Evolutionary conservation across 495 filamentous ascomycete genomes (phyloP).

Genomic region (Annulohypoxylon nitens): DNA sequence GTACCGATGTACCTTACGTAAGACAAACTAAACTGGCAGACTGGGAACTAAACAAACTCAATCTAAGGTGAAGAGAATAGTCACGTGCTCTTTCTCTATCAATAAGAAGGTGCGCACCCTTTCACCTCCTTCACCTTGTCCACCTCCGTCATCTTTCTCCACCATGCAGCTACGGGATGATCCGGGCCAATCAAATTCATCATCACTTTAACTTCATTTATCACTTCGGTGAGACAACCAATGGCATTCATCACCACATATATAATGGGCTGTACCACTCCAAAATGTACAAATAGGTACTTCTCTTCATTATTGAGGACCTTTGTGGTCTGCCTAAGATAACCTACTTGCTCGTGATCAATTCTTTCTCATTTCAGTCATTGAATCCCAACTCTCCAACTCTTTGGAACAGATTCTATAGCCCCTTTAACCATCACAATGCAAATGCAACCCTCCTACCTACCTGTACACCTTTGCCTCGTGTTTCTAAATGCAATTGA

Average conservation of each 20-base stretch:
- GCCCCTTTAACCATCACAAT: conserved; percentile 27
- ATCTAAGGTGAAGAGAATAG: neutral
- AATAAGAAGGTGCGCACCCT: conserved; percentile 22
- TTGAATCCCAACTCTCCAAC: neutral
- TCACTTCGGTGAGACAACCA: conserved; percentile 7
- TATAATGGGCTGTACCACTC: neutral
- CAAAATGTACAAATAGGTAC: neutral
- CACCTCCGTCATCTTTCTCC: conserved; percentile 27
- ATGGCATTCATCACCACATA: conserved; percentile 1
- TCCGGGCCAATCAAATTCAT: conserved; percentile 32
- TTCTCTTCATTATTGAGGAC: neutral
- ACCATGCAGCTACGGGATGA: conserved; percentile 22
- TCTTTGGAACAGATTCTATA: neutral
- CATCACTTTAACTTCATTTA: conserved; percentile 22
- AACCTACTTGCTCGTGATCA: neutral
- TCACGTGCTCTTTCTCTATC: conserved; percentile 22
- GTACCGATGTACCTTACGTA: conserved; percentile 9
- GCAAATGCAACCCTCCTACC: conserved; percentile 31
- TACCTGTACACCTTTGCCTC: conserved; percentile 25
- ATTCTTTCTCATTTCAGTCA: conserved; percentile 1
- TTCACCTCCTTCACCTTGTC: conserved; percentile 21
- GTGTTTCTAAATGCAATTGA: neutral
- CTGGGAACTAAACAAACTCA: neutral
- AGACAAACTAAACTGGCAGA: neutral
- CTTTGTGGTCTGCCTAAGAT: neutral